Base-by-base conservation (phyloP, 306 rosid genomes). In the Vigna hirtella region DNA sequence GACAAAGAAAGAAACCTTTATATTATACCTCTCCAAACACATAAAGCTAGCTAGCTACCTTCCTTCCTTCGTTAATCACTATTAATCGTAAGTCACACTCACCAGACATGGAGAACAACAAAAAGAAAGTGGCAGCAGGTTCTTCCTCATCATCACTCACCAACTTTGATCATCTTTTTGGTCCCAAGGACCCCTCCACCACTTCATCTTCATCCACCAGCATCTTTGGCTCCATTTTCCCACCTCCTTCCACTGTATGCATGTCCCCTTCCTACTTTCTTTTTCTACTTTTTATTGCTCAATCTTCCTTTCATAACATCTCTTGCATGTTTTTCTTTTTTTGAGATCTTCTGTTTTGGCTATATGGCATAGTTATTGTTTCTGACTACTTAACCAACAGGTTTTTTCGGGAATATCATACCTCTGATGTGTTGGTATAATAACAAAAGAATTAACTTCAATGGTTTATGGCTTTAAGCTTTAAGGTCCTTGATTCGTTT, bases 101-200 rank as follows among this genome's bases (percentile, higher is more conserved):
- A 28, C 45, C 10, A 81, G 30, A 66, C 45, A 93, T 91, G 93
- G 93, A 88, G 76, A 79, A 79, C 72, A 84, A 86, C 86, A 88
- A 83, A 84, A 91, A 88, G 85, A 85, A 85, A 57, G 86, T 75
- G 0, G 86, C 66, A 24, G 86, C 58, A 16, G 77, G 77, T 59
- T 50, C 80, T 83, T 89, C 88, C 14, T 88, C 86, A 30, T 77
- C 85, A 12, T 72, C 78, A 28, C 49, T 89, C 49, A 70, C 67
- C 64, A 81, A 80, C 40, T 84, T 92, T 55, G 97, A 90, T 85
- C 93, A 90, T 80, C 94, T 92, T 81, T 94, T 94, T 85, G 98
- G 97, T 49, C 97, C 97, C 53, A 88, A 73, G 73, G 82, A 90
- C 67, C 76, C 89, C 2, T 67, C 93, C 61, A 49, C 90, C 26